Conservation (phyloP, 2,329 filamentous ascomycete species). For the Neonectria coccinea region DNA sequence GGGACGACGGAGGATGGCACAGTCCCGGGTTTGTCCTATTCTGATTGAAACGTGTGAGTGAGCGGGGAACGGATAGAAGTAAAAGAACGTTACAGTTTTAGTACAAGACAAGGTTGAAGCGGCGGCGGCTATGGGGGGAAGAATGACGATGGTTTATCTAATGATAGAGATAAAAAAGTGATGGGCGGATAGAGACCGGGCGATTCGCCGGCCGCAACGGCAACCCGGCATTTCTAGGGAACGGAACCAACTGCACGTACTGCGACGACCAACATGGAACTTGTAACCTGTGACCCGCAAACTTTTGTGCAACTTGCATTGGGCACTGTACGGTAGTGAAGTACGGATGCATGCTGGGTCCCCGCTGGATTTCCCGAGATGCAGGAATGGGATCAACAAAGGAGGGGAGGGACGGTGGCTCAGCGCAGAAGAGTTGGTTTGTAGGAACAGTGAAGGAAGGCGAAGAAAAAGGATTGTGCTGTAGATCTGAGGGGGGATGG, state of each 20-base stretch:
- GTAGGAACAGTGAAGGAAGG: background rate
- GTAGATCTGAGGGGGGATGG: background rate
- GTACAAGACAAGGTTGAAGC: background rate
- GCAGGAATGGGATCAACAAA: background rate
- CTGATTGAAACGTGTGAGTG: slow-evolving; percentile 2
- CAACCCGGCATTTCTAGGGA: background rate
- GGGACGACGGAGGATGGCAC: slow-evolving; percentile 9
- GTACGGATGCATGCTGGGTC: background rate
- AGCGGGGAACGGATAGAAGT: background rate
- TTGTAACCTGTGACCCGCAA: background rate
- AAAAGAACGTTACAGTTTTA: background rate
- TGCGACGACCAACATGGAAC: background rate
- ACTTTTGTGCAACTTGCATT: background rate
- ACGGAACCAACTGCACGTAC: slow-evolving; percentile 1
- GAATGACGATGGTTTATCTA: too few species aligned
- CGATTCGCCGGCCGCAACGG: slow-evolving; percentile 16
- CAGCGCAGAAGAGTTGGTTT: background rate
- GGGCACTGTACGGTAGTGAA: background rate
- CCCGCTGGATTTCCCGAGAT: background rate
- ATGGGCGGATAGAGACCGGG: background rate
- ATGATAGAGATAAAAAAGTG: too few species aligned
- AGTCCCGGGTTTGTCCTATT: background rate
- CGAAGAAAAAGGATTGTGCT: background rate
- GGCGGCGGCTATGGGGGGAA: background rate
- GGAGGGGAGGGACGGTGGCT: background rate